Evolutionary conservation across 2,329 filamentous ascomycete genomes (phyloP), one percentile per base, ranked within the genome.

Genomic region (Colletotrichum zoysiae): DNA sequence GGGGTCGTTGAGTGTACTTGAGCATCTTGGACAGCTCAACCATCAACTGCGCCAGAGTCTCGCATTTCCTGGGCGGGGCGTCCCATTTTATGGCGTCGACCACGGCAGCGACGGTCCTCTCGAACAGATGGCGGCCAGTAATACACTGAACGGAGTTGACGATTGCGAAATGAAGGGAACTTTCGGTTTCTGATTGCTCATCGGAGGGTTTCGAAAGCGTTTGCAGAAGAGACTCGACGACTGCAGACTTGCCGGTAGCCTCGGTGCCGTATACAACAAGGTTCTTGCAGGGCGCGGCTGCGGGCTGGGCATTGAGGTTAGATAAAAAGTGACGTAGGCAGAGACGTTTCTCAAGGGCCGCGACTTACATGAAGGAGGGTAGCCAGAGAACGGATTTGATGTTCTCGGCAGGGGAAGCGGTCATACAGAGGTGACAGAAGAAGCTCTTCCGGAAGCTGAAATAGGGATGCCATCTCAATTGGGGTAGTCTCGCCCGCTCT

Each of bases 251-350:
- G 51, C 95, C 95, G 0, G 95, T 97, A 2, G 94, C 92, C 77
- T 95, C 91, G 40, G 95, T 89, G 62, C 96, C 96, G 80, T 98
- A 91, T 60, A 97, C 81, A 30, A 98, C 90, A 14, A 98, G 81
- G 72, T 93, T 93, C 14, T 90, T 85, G 68, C 92, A 93, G 68
- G 89, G 91, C 40, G 93, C 91, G n/a, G 91, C 86, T 58, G 84
- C 81, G 30, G 90, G 88, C 89, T 93, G 78, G 26, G 9, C 1
- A 18, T 33, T 18, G 42, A 58, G 12, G 59, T 30, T 30, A 30
- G 4, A 42, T 23, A 53, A 16, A 40, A 30, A 14, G 20, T 20
- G 44, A 33, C 4, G 14, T 7, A 11, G 20, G 2, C 26, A 51
- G 23, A 51, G 9, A 5, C n/a, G n/a, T 18, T 16, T 26, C 64